Evolutionary conservation across 1,284 basidiomycete genomes (phyloP), one percentile per base, ranked within the genome.

Genomic region (Tremellales sp.): DNA sequence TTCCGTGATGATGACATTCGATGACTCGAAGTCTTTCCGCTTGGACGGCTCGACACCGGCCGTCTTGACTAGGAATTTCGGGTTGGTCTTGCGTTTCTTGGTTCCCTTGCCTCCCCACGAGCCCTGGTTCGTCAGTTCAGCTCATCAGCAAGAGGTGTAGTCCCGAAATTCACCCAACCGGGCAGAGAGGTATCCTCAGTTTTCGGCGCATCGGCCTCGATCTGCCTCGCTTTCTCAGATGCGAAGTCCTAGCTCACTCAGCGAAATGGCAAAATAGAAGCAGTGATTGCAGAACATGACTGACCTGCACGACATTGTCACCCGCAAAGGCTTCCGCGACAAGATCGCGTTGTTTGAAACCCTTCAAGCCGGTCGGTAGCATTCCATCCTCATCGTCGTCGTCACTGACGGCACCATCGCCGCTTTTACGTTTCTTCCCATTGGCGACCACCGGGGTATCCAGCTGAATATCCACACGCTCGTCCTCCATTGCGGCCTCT

Each of bases 241-340:
- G 82, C 84, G 67, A 98, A 98, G 47, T 88, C 85, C 87, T 91
- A 45, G 31, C 29, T 17, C 13, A 43, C 22, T 46, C 26, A 39
- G 36, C 36, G 8, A 8, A 15, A 31, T 15, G 15, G 29, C 10
- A 15, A 31, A 4, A 3, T 19, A 19, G 35, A 36, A 13, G 15
- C 13, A 7, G 8, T 3, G 2, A 21, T 11, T 10, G 26, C 23
- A 45, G 48, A 46, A 24, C 27, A 31, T 25, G 59, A 57, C 80
- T 22, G 62, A 89, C 88, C 69, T 86, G 82, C 0, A 94, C 84
- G 11, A 97, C 94, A 64, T 97, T 88, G 71, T 98, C 94, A 1
- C 89, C 90, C 0, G 94, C 94, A 76, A 98, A 98, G 0, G 94
- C 96, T 53, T 85, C 82, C 0, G 91, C 87, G 7, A 98, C 92